Percentiles rank a stretch among this genome's conserved stretches.
Evolutionary conservation across 2,329 filamentous ascomycete species (phyloP).

Genomic region (Colletotrichum sidae): DNA sequence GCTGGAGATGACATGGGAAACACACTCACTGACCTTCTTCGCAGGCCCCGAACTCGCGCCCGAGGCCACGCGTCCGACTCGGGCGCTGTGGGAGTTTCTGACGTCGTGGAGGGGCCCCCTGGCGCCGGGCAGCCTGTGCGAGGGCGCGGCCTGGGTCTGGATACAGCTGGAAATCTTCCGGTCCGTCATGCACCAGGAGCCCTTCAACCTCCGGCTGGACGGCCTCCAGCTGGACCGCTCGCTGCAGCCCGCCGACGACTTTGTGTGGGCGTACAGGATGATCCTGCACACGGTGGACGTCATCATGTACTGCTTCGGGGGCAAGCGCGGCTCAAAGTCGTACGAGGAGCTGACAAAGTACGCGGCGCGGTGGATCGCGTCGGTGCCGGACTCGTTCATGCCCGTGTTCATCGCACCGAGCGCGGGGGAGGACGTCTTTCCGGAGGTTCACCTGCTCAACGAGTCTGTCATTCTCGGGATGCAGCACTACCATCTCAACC

Average conservation of each 20-base stretch:
- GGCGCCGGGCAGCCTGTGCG: not conserved
- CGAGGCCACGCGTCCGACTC: too few relatives aligned
- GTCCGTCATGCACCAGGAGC: slow-evolving; percentile 12
- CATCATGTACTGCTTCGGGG: slow-evolving; percentile 43
- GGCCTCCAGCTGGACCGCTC: slow-evolving; percentile 7
- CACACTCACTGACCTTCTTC: too few relatives aligned
- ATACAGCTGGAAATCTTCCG: slow-evolving; percentile 15
- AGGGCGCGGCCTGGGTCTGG: slow-evolving; percentile 11
- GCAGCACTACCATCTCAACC: slow-evolving; percentile 42
- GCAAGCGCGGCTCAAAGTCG: slow-evolving; percentile 32
- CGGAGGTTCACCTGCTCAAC: slow-evolving; percentile 32
- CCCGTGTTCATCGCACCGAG: slow-evolving; percentile 38
- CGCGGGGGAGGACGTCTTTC: not conserved
- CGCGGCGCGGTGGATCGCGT: slow-evolving; percentile 39
- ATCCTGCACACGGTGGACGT: slow-evolving; percentile 41
- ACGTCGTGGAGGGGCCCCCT: not conserved
- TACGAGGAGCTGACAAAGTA: slow-evolving; percentile 41
- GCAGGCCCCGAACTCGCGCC: too few relatives aligned
- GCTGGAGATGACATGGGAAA: too few relatives aligned
- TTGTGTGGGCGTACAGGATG: slow-evolving; percentile 39
- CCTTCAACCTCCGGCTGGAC: not conserved
- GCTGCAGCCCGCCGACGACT: slow-evolving; percentile 9
- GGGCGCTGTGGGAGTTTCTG: slow-evolving; percentile 3
- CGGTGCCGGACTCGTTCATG: slow-evolving; percentile 42
- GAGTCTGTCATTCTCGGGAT: slow-evolving; percentile 44